Evolutionary conservation across 2,329 filamentous ascomycete genomes (phyloP), one percentile per base, ranked within the genome.

Genomic region (Chrysosporium keratinophilum): DNA sequence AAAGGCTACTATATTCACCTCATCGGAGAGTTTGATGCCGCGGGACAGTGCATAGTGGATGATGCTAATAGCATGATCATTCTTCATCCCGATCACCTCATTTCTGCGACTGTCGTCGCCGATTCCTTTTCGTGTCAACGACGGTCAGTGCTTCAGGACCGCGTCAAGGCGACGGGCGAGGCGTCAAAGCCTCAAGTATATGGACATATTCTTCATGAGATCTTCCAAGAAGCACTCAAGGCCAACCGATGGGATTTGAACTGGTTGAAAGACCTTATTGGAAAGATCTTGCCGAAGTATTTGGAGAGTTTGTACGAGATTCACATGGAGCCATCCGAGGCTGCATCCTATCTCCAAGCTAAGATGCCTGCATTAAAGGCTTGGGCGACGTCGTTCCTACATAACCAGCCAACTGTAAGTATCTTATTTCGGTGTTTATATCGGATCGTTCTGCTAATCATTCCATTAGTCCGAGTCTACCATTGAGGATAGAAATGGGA

Each of bases 81-180:
- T 54, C 73, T 98, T 12, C 90, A 98, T 64, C 93, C 93, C 0
- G 93, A 98, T 64, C 90, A 97, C 70, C 79, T 98, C 34, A 85
- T 98, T 51, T 97, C 93, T 1, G 86, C 93, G 2, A 97, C 93
- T 0, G 88, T 94, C 4, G 86, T 98, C 42, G 90, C 89, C n/a
- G 93, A 98, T 69, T 95, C 93, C 0, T 95, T 97, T 66, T 84
- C 83, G 20, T 98, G 93, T 65, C 84, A 87, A 66, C 85, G 93
- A 15, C 85, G 91, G 59, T 89, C 93, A 31, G 91, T 97, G 1
- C 78, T 98, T 23, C 90, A 97, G 68, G 91, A 98, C 67, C 84
- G 93, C 33, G 85, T 98, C 62, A 97, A 97, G 69, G 88, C 88
- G 7, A 91, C 89, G 0, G 85, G 84, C 62, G 86, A 88, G 59